Evolutionary conservation across 2,329 filamentous ascomycete species (phyloP), one percentile per base, ranked within the genome.

Genomic region (Chaetomium sp.): DNA sequence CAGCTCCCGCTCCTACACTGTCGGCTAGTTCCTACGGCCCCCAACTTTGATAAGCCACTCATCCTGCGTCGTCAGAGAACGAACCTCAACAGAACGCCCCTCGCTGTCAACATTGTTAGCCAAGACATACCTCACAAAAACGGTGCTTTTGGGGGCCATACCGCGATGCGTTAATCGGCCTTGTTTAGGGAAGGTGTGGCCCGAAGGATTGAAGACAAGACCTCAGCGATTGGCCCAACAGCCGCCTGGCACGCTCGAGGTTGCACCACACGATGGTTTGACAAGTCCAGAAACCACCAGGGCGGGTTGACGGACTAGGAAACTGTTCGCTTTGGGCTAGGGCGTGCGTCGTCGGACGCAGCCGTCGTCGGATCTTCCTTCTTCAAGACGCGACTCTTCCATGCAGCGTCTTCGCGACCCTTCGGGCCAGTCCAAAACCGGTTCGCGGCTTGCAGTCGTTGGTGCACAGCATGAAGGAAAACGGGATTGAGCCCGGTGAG

Each of bases 171-270:
- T 32, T 51, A 38, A 43, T 12, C 40, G 36, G 38, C 38, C 43
- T 10, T 35, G 33, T 37, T 40, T 32, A 34, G 37, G 38, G 27
- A 51, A 48, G 36, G 52, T 52, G 49, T 55, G 49, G 48, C 42
- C 49, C 48, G 43, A 33, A 56, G 40, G 12, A 46, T 54, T 42
- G 51, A 33, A 48, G 32, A 32, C 35, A 9, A 34, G 14, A 38
- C 3, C 32, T 6, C 40, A 4, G 43, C 33, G 43, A 58, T 58
- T 60, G 55, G 58, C 40, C 43, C 10, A 27, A 58, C 53, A 60
- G 58, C 49, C 58, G 58, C 58, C 49, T 46, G 42, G 6, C 50
- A 35, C 43, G 38, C 46, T 47, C 41, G 35, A 52, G 47, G 57
- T 54, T 56, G 51, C 56, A 59, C 9, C 37, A 38, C 47, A 49